Evolutionary conservation across 2,329 filamentous ascomycete species (phyloP).

Genomic region (Calonectria fujianensis): DNA sequence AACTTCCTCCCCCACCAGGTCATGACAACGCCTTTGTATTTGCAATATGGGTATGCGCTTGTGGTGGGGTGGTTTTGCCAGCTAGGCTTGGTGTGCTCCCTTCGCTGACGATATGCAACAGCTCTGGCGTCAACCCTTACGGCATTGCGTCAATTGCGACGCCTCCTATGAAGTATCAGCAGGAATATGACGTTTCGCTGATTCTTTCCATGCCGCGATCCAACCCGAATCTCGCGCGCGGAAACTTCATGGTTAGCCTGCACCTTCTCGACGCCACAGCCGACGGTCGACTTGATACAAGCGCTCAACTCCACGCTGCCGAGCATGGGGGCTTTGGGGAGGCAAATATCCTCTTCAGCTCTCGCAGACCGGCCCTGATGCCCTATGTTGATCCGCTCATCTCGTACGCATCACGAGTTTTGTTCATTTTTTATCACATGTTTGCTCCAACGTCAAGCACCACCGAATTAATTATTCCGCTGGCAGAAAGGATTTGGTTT

Average conservation of each 20-base stretch:
- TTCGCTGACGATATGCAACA: constrained; percentile 50
- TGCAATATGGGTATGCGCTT: constrained; percentile 74
- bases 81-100: constrained; percentile 37
- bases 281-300: constrained; percentile 49
- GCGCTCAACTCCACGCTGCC: constrained; percentile 56
- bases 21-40: constrained; percentile 70
- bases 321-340: constrained; percentile 61
- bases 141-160: constrained; percentile 68
- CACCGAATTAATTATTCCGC: constrained; percentile 77
- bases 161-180: constrained; percentile 77
- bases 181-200: constrained; percentile 90
- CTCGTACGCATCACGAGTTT: constrained; percentile 74
- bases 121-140: constrained; percentile 71
- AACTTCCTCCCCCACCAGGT: constrained; percentile 74
- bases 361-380: constrained; percentile 84
- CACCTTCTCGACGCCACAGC: constrained; percentile 75
- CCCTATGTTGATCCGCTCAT: constrained; percentile 85
- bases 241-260: constrained; percentile 96
- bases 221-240: constrained; percentile 82
- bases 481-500: constrained; percentile 86
- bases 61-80: not conserved
- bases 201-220: constrained; percentile 86
- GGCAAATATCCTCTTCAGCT: constrained; percentile 72
- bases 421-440: constrained; percentile 82
- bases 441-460: constrained; percentile 79